A percentile compares a stretch with the other conserved stretches of the same genome.
Conservation (phyloP, 148 eudicot genomes). For the Fagopyrum esculentum region DNA sequence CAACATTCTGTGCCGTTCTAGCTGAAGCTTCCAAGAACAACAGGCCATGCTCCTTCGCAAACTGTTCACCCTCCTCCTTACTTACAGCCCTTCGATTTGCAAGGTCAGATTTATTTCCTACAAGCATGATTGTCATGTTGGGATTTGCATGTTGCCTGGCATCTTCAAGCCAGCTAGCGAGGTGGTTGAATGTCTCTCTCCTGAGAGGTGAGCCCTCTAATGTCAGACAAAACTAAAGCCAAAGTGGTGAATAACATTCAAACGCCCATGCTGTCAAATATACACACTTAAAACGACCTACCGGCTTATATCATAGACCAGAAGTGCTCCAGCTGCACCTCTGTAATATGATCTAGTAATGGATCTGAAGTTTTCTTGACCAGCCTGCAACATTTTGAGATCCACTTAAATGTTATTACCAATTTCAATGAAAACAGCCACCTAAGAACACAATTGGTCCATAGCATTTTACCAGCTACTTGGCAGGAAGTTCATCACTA, state of each 20-base stretch:
- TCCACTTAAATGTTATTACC: not conserved
- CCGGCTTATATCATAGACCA: constrained; percentile 70
- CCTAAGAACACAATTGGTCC: not conserved
- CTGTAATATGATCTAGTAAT: constrained; percentile 68
- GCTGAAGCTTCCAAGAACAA: constrained; percentile 73
- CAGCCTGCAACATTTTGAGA: constrained; percentile 38
- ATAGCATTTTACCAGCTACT: not conserved
- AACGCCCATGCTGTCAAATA: not conserved
- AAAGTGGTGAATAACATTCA: not conserved
- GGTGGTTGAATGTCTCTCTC: constrained; percentile 72
- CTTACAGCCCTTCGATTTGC: constrained; percentile 73
- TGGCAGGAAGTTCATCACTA: not conserved
- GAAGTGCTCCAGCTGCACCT: constrained; percentile 69
- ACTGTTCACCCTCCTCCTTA: constrained; percentile 75
- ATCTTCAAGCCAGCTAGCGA: constrained; percentile 76
- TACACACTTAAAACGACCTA: constrained; percentile 8
- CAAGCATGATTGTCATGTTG: constrained; percentile 68
- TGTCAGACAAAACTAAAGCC: not conserved
- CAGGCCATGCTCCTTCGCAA: constrained; percentile 71
- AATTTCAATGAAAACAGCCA: not conserved
- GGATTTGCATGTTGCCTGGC: constrained; percentile 68
- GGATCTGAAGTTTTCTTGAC: constrained; percentile 69
- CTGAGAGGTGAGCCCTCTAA: constrained; percentile 21
- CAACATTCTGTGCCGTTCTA: constrained; percentile 64
- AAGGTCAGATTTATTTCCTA: constrained; percentile 69